Base-by-base conservation (phyloP, 208 protist genomes). In the Acanthamoeba lenticulata region DNA sequence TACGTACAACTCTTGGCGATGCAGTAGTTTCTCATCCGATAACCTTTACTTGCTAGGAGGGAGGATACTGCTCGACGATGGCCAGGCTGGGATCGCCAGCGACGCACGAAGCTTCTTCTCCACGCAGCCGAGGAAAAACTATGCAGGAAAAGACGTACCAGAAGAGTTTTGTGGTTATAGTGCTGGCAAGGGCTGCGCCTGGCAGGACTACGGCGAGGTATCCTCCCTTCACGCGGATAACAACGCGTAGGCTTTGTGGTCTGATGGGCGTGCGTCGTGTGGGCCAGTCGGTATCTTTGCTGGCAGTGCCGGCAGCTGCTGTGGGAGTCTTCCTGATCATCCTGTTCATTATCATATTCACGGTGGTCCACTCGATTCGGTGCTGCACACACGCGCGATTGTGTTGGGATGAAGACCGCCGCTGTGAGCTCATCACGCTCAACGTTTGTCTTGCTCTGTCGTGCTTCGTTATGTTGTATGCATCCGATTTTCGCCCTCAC, bases 31-130 rank as follows among this genome's bases (percentile, higher is more conserved):
- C n/a, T n/a, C n/a, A n/a, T n/a, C n/a, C n/a, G n/a, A n/a, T n/a
- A n/a, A n/a, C n/a, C n/a, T n/a, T n/a, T n/a, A n/a, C n/a, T n/a
- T n/a, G n/a, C n/a, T n/a, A n/a, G 67, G 32, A 9, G 4, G 19
- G 19, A 57, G 67, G 36, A 13, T 13, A 29, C 17, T 77, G 38
- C 67, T 77, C 2, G 34, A 40, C 19, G 65, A 74, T 29, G 77
- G 77, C 27, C 77, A 57, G 44, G 2, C 27, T 6, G 24, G 15
- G 0, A 42, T 86, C 2, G 77, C 3, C 0, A 57, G 44, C 40
- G n/a, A 86, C 6, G 77, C 77, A 24, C 77, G 17, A 13, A 57
- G 42, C 77, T 86, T 86, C 42, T 86, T 86, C 77, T 36, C n/a
- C n/a, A 57, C 1, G 77, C 77, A 86, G 44, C 11, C 77, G 5